Evolutionary conservation across 768 basidiomycete genomes (phyloP).

Genomic region (Leccinum longicurvipes): DNA sequence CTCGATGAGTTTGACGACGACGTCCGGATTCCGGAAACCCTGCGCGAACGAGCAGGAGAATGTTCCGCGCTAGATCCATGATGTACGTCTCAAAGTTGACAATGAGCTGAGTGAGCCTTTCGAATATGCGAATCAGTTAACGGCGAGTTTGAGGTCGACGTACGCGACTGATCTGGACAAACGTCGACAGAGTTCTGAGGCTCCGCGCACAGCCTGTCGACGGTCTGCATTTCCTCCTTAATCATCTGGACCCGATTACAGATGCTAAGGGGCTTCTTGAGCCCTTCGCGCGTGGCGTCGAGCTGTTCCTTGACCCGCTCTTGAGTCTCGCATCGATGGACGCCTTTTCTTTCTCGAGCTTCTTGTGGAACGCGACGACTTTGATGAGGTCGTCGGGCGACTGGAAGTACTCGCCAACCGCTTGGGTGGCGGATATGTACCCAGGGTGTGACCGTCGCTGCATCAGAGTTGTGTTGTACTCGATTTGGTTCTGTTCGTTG

Average conservation of each 20-base stretch:
- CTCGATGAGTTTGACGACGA: conserved; percentile 90
- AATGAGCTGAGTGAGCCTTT: conserved; percentile 77
- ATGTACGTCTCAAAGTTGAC: conserved; percentile 85
- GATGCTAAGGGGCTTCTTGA: conserved; percentile 75
- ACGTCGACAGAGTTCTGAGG: conserved; percentile 77
- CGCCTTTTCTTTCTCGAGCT: conserved; percentile 94
- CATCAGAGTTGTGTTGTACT: conserved; percentile 8
- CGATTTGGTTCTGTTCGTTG: not conserved
- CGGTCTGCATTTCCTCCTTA: conserved; percentile 80
- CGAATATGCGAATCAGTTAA: conserved; percentile 73
- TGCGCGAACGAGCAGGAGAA: conserved; percentile 74
- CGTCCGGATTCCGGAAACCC: conserved; percentile 78
- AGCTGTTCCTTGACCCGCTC: conserved; percentile 92
- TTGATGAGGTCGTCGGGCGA: conserved; percentile 93
- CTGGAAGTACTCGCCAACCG: conserved; percentile 86
- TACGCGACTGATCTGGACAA: conserved; percentile 95
- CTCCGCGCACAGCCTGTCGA: conserved; percentile 74
- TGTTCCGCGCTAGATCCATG: conserved; percentile 67
- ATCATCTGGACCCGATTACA: conserved; percentile 74
- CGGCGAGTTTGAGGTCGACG: conserved; percentile 25
- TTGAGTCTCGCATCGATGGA: conserved; percentile 90
- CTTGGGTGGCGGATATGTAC: conserved; percentile 83
- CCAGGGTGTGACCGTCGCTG: conserved; percentile 46
- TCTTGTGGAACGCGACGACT: conserved; percentile 84
- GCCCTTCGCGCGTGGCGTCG: conserved; percentile 83